A percentile compares a stretch with the other conserved stretches of the same genome.
Evolutionary conservation across 2,329 filamentous ascomycete species (phyloP).

Genomic region (Penicillium oxalicum): DNA sequence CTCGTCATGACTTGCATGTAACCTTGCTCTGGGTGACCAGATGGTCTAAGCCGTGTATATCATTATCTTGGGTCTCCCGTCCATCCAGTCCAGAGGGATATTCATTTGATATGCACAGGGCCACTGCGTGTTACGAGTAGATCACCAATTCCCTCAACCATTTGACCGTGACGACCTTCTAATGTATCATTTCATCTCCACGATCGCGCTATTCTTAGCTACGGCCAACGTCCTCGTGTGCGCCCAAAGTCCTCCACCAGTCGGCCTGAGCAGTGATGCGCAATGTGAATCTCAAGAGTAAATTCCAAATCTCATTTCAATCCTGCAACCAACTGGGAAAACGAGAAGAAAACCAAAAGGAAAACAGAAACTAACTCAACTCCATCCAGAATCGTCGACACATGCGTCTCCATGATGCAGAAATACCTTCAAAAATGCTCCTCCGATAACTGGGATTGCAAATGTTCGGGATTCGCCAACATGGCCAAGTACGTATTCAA

Average conservation of each 20-base stretch:
- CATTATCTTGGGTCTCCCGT: not conserved
- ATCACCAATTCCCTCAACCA: no score
- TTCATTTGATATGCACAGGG: no score
- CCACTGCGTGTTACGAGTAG: no score
- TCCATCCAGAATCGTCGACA: constrained; percentile 12
- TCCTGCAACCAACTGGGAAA: not conserved
- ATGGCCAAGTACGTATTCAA: constrained; percentile 16
- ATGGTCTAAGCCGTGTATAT: constrained; percentile 1
- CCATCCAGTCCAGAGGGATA: not conserved
- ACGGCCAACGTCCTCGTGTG: constrained; percentile 1
- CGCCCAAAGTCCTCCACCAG: constrained; percentile 8
- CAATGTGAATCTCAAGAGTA: constrained; percentile 12
- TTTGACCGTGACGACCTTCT: not conserved
- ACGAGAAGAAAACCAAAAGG: constrained; percentile 1
- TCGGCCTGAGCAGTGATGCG: not conserved
- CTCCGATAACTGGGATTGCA: constrained; percentile 17
- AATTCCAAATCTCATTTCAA: not conserved
- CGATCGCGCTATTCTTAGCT: constrained; percentile 4
- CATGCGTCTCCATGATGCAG: constrained; percentile 14
- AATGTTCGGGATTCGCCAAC: constrained; percentile 16
- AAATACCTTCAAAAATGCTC: constrained; percentile 9
- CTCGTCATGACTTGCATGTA: constrained; percentile 11
- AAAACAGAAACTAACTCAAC: no score
- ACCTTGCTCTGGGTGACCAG: not conserved
- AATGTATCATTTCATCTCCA: constrained; percentile 4